Evolutionary conservation across 495 filamentous ascomycete species (phyloP).

Genomic region (Podospora didyma): DNA sequence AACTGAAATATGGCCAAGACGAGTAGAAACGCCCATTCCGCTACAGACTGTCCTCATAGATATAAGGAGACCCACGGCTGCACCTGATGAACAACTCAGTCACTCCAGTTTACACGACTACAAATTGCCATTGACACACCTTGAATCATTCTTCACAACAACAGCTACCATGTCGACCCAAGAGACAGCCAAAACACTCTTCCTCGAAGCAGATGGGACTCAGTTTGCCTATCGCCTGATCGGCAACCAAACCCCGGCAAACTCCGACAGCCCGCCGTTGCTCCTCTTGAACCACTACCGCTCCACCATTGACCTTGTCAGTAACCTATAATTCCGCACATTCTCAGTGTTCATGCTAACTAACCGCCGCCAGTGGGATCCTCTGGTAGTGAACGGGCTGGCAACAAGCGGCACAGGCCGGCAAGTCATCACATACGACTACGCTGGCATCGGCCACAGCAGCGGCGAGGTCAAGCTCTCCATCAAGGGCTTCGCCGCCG

Average conservation of each 20-base stretch:
- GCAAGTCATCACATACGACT: slow-evolving; percentile 5
- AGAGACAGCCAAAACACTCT: slow-evolving; percentile 4
- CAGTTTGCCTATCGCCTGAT: slow-evolving; percentile 4
- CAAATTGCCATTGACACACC: too few species aligned
- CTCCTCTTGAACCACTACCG: slow-evolving; percentile 4
- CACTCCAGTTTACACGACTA: too few species aligned
- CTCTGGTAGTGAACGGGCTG: neutral
- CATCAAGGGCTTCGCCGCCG: neutral
- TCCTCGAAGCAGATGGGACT: neutral
- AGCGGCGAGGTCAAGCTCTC: neutral
- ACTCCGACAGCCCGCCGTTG: neutral
- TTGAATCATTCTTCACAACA: too few species aligned
- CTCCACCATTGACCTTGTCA: slow-evolving; percentile 5
- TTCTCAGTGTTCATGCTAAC: neutral
- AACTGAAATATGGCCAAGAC: too few species aligned
- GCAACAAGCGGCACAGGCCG: neutral
- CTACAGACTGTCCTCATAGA: too few species aligned
- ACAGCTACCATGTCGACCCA: slow-evolving; percentile 1
- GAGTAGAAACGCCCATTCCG: too few species aligned
- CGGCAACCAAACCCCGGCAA: neutral
- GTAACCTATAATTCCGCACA: neutral
- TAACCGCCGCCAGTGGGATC: slow-evolving; percentile 4
- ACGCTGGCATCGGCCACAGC: slow-evolving; percentile 1
- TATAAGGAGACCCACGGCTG: too few species aligned
- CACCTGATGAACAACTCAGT: too few species aligned